Percentiles rank a stretch among this genome's conserved stretches.
Conservation (phyloP, 257 asterid genomes). For the Solanum verrucosum region DNA sequence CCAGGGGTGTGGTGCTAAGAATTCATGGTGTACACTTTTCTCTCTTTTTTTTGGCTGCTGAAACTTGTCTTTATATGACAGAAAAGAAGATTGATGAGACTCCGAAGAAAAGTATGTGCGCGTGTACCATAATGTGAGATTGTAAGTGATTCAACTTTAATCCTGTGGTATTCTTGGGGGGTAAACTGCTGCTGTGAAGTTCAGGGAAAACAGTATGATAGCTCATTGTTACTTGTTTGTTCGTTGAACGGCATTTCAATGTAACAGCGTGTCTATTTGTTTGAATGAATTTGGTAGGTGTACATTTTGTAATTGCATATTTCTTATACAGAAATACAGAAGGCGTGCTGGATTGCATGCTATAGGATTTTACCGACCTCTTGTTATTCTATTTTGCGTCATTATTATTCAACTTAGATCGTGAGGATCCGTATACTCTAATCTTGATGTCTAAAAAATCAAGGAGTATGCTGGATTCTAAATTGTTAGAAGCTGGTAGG, state of each 20-base stretch:
- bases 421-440: not conserved
- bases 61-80: not conserved
- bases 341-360: not conserved
- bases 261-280: not conserved
- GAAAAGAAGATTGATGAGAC: not conserved
- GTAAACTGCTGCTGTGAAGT: not conserved
- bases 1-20: not conserved
- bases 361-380: not conserved
- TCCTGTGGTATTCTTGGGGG: not conserved
- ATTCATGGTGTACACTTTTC: not conserved
- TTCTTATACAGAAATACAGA: not conserved
- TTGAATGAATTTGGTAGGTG: not conserved
- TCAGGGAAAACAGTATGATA: not conserved
- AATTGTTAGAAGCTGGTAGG: not conserved
- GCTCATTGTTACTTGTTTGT: not conserved
- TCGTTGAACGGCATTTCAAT: not conserved
- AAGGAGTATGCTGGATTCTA: not conserved
- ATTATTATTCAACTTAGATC: not conserved
- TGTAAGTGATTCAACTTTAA: not conserved
- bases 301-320: not conserved
- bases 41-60: not conserved
- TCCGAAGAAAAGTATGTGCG: not conserved
- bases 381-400: not conserved
- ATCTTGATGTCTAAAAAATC: not conserved
- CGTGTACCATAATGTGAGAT: not conserved